Percentiles rank a stretch among this genome's conserved stretches.
Evolutionary conservation across 2,329 filamentous ascomycete species (phyloP).

Genomic region (Juglanconis sp.): DNA sequence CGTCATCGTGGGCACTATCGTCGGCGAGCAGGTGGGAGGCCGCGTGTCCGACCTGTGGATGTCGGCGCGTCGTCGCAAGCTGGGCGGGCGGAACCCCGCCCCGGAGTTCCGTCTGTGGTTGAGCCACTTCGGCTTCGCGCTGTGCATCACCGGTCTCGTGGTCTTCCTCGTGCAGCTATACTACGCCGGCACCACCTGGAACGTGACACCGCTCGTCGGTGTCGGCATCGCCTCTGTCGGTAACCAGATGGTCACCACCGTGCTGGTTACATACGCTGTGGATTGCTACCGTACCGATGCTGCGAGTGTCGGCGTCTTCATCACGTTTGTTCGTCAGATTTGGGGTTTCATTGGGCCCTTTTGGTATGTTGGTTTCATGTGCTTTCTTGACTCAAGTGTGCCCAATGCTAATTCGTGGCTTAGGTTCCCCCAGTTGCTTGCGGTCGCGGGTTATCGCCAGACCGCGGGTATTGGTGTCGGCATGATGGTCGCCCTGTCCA

Average conservation of each 20-base stretch:
- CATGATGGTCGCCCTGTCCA: constrained; percentile 28
- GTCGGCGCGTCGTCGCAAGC: constrained; percentile 31
- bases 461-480: constrained; percentile 34
- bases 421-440: constrained; percentile 38
- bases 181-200: constrained; percentile 44
- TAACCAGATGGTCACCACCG: constrained; percentile 60
- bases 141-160: constrained; percentile 49
- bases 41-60: constrained; percentile 52
- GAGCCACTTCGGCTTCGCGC: constrained; percentile 48
- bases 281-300: constrained; percentile 53
- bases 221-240: constrained; percentile 44
- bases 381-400: neutral
- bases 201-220: constrained; percentile 55
- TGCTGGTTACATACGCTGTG: constrained; percentile 58
- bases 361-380: constrained; percentile 20
- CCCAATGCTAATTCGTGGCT: neutral
- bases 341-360: constrained; percentile 49
- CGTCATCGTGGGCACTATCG: constrained; percentile 53
- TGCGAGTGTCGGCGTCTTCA: constrained; percentile 54
- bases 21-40: constrained; percentile 58
- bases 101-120: constrained; percentile 58
- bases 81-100: constrained; percentile 27
- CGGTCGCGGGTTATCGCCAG: constrained; percentile 28
- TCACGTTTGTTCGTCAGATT: constrained; percentile 53
- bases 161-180: constrained; percentile 52